phyloP scores from a whole-genome alignment of 1,284 basidiomycete genomes.

The Quambalaria eucalypti region DNA sequence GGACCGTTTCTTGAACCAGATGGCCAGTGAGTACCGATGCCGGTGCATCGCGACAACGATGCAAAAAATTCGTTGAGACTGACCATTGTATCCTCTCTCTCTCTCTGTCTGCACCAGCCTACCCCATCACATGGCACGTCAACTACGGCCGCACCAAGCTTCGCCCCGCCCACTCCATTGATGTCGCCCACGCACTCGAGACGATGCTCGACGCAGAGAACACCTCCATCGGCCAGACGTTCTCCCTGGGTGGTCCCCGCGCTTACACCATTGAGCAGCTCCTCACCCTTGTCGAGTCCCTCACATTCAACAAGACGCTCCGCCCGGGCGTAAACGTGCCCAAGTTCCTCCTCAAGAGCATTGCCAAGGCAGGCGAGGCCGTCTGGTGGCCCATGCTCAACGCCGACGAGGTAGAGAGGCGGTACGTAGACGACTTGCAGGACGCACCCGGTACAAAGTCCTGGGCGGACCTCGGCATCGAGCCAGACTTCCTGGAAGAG shows the following conservation, averaged over 20 bases:
- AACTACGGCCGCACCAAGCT: slow-evolving; percentile 78
- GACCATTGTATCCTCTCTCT: neutral
- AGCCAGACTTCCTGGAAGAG: slow-evolving; percentile 77
- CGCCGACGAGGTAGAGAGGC: slow-evolving; percentile 80
- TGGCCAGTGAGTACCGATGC: slow-evolving; percentile 60
- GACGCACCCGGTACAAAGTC: slow-evolving; percentile 50
- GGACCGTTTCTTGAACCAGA: slow-evolving; percentile 86
- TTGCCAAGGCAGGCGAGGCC: slow-evolving; percentile 63
- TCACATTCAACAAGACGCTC: slow-evolving; percentile 61
- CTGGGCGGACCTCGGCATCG: slow-evolving; percentile 53
- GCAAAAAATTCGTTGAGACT: neutral
- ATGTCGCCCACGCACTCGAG: slow-evolving; percentile 83
- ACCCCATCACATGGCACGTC: slow-evolving; percentile 89
- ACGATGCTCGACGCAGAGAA: slow-evolving; percentile 63
- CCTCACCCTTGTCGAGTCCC: slow-evolving; percentile 66
- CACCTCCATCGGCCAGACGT: slow-evolving; percentile 58
- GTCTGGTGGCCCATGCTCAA: slow-evolving; percentile 87
- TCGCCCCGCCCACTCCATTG: slow-evolving; percentile 83
- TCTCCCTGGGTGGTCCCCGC: slow-evolving; percentile 80
- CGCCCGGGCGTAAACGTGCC: slow-evolving; percentile 66
- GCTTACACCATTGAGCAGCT: slow-evolving; percentile 77
- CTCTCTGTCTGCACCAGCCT: slow-evolving; percentile 53
- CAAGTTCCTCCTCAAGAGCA: slow-evolving; percentile 60
- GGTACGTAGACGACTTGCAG: slow-evolving; percentile 69
- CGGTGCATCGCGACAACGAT: neutral